A percentile compares a stretch with the other conserved stretches of the same genome.
phyloP scores from a whole-genome alignment of 2,329 filamentous ascomycete species.

The Talaromyces sp. region DNA sequence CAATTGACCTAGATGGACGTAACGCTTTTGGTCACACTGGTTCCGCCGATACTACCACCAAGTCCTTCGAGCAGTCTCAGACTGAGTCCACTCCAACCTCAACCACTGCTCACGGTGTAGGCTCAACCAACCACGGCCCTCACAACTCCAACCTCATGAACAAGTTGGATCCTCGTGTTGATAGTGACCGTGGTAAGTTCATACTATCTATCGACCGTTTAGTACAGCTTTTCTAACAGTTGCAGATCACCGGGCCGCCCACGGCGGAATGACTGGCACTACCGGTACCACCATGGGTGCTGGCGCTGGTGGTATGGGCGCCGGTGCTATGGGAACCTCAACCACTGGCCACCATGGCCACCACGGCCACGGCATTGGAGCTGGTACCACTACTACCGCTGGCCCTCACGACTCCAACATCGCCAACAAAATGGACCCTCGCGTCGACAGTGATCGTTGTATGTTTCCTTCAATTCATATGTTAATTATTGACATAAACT shows the following conservation, averaged over 20 bases:
- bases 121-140: conserved; percentile 37
- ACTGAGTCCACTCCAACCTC: conserved; percentile 7
- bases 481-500: conserved; percentile 39
- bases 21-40: conserved; percentile 10
- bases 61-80: conserved; percentile 14
- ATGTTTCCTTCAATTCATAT: not conserved
- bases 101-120: conserved; percentile 5
- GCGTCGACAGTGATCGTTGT: conserved; percentile 30
- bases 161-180: conserved; percentile 52
- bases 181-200: conserved; percentile 31
- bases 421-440: conserved; percentile 38
- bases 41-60: conserved; percentile 2
- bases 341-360: conserved; percentile 29
- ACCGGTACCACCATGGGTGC: conserved; percentile 5
- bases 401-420: conserved; percentile 39
- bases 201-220: not conserved
- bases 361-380: conserved; percentile 25
- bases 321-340: conserved; percentile 21
- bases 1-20: not conserved
- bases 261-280: conserved; percentile 9
- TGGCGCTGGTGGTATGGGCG: not conserved
- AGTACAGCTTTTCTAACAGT: not conserved
- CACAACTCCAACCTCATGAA: conserved; percentile 47
- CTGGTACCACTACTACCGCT: conserved; percentile 20
- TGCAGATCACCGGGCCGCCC: conserved; percentile 7